Evolutionary conservation across 345 rosid genomes (phyloP), one percentile per base, ranked within the genome.

Genomic region (Euphorbia tirucalli): DNA sequence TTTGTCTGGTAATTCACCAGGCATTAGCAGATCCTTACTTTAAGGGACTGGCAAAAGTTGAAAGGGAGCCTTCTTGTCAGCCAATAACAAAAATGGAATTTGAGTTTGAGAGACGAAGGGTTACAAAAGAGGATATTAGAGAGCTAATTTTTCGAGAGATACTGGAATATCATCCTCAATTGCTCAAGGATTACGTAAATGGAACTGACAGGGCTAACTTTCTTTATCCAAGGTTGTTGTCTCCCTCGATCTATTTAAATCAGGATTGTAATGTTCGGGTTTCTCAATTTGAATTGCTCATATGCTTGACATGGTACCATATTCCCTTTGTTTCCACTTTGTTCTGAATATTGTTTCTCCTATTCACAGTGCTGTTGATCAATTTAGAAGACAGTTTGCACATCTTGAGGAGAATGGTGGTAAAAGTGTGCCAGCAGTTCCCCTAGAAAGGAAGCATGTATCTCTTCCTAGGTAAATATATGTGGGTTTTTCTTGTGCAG

Each of bases 11-110:
- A 61, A 44, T 81, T 78, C 25, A 41, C 61, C 71, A 94, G 98
- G 95, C 98, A 46, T 82, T 94, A 52, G 93, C 91, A 1, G 93
- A 94, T 83, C 95, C 95, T 74, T 92, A 92, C 81, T 92, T 94
- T 72, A 94, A 85, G 79, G 96, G 98, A 58, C 76, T 92, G 71
- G 85, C 95, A n/a, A 90, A 80, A 84, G 84, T 92, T 54, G 97
- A 94, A 78, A 90, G 97, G 79, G 98, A 94, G 78, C 98, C 96
- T 68, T 92, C 96, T 32, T 89, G 93, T 79, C 96, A 92, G 49
- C 97, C 97, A 66, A 90, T 92, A 68, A 82, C 96, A 22, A 94
- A 94, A 82, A 94, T 92, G 96, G 98, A 92, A 76, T 94, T 94
- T 66, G 98, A 94, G 81, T 94, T 94, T 67, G 98, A 94, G 87